Percentiles rank a stretch among this genome's conserved stretches.
Conservation (phyloP, 106 monocot species). For the Triglochin maritima region DNA sequence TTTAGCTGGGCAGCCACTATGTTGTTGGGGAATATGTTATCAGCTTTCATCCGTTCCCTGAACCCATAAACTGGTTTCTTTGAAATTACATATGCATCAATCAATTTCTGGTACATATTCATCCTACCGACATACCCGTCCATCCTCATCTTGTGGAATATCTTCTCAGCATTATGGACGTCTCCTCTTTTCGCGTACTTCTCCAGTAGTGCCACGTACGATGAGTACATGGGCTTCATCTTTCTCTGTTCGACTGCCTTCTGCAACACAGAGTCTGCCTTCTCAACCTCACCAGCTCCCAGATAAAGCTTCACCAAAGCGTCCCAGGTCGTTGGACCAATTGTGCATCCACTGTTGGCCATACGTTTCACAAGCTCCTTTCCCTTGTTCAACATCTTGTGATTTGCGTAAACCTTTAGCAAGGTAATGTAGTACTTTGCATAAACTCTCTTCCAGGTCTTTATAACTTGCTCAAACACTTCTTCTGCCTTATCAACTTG, state of each 20-base stretch:
- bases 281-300: constrained; percentile 15
- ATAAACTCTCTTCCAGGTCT: constrained; percentile 29
- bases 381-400: constrained; percentile 10
- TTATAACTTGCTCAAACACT: constrained; percentile 38
- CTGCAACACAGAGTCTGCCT: constrained; percentile 10
- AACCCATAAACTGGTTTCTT: constrained; percentile 18
- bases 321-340: constrained; percentile 12
- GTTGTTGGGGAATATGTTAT: constrained; percentile 10
- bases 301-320: constrained; percentile 8
- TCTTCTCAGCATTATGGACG: constrained; percentile 16
- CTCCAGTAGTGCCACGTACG: constrained; percentile 4
- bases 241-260: constrained; percentile 7
- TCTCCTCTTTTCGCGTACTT: constrained; percentile 13
- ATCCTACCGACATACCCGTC: constrained; percentile 8
- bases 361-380: constrained; percentile 16
- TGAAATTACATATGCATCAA: constrained; percentile 10
- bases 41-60: constrained; percentile 19
- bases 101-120: constrained; percentile 6
- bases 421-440: constrained; percentile 38
- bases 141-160: constrained; percentile 9
- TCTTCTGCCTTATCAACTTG: constrained; percentile 41
- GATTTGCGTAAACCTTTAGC: constrained; percentile 8
- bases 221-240: constrained; percentile 1
- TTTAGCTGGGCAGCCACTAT: constrained; percentile 19
- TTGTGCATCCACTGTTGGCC: not conserved